Evolutionary conservation across 2,329 filamentous ascomycete genomes (phyloP).

Genomic region (Ophiostoma pallidulum): DNA sequence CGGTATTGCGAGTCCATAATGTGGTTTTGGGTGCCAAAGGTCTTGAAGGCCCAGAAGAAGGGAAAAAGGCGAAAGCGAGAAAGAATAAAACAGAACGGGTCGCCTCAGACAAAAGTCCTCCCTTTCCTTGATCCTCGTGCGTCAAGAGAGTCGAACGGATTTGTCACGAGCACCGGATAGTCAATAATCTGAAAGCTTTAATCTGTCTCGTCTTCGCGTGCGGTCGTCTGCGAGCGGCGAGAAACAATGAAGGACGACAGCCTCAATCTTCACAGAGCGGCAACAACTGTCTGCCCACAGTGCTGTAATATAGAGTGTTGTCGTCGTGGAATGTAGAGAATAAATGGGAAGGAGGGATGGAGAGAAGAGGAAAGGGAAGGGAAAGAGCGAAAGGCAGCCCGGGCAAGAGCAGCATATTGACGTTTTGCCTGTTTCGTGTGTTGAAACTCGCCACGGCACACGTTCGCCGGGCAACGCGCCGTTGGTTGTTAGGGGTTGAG

Average conservation of each 20-base stretch:
- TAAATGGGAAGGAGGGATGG: slow-evolving; percentile 7
- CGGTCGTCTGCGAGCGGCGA: background rate
- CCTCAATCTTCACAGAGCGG: background rate
- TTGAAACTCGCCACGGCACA: background rate
- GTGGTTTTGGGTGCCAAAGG: no score
- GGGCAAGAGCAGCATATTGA: slow-evolving; percentile 10
- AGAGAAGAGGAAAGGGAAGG: background rate
- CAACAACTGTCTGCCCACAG: background rate
- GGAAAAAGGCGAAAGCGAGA: background rate
- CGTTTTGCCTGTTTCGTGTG: slow-evolving; percentile 16
- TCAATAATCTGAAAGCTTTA: background rate
- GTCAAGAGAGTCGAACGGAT: no score
- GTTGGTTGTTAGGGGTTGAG: slow-evolving; percentile 9
- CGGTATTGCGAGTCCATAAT: slow-evolving; percentile 37
- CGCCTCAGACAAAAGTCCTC: no score
- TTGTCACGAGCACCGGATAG: background rate
- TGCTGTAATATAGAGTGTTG: background rate
- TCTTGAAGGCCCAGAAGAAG: no score
- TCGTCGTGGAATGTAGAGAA: background rate
- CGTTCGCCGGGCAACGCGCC: slow-evolving; percentile 16
- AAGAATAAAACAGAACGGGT: background rate
- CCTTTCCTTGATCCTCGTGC: no score
- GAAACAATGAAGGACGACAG: background rate
- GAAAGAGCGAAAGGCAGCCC: slow-evolving; percentile 6
- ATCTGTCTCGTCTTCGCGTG: no score